Conservation (phyloP, 75 land plant species). For the Isoetes taiwanensis region DNA sequence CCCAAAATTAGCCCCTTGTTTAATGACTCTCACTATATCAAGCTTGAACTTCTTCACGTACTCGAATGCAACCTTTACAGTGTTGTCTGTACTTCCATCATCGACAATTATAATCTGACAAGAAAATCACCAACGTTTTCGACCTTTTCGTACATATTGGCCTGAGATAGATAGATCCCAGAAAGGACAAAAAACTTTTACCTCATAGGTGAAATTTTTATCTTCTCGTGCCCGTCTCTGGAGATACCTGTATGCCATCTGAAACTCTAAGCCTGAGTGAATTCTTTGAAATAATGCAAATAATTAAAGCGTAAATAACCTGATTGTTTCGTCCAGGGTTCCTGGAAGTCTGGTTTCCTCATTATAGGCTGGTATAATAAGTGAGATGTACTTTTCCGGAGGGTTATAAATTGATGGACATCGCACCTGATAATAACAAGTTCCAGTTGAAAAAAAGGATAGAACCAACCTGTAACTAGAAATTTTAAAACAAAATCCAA, state of each 20-base stretch:
- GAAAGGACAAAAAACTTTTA: conserved; percentile 12
- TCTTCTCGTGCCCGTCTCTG: conserved; percentile 61
- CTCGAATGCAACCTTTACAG: conserved; percentile 76
- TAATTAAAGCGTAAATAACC: conserved; percentile 20
- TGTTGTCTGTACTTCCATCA: conserved; percentile 93
- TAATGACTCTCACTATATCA: conserved; percentile 76
- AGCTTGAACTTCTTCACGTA: conserved; percentile 54
- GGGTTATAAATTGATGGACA: conserved; percentile 70
- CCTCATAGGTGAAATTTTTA: conserved; percentile 86
- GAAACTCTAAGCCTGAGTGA: neutral
- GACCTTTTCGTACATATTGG: neutral
- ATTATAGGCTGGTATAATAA: conserved; percentile 91
- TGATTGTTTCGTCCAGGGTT: conserved; percentile 71
- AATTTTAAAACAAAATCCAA: conserved; percentile 9
- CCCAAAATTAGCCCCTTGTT: conserved; percentile 77
- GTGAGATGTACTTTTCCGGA: conserved; percentile 71
- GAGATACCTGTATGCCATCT: conserved; percentile 53
- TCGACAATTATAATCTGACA: conserved; percentile 79
- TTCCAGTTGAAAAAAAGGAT: neutral
- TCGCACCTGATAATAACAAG: conserved; percentile 30
- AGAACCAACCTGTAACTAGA: conserved; percentile 26
- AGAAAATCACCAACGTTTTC: neutral
- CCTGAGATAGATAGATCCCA: neutral
- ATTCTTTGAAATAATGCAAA: neutral
- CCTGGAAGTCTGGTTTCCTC: conserved; percentile 84